Evolutionary conservation across 1,284 basidiomycete species (phyloP).

Genomic region (Moesziomyces sp.): DNA sequence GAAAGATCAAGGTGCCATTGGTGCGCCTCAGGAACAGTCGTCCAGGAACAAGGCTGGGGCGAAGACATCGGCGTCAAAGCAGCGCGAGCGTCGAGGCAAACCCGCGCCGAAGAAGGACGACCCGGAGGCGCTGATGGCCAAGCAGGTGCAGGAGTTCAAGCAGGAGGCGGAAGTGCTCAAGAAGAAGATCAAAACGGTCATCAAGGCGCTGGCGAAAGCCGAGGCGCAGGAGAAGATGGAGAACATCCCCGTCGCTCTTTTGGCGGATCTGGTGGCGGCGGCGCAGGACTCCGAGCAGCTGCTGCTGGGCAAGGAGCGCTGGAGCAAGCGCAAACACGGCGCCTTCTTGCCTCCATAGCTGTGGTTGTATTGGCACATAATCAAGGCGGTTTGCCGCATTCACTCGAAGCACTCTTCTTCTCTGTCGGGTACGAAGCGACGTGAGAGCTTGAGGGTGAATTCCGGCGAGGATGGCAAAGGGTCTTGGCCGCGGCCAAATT

Average conservation of each 20-base stretch:
- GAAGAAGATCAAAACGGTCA: constrained; percentile 23
- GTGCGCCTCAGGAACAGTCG: background rate
- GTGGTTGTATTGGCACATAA: no score
- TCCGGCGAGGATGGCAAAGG: no score
- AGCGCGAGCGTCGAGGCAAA: no score
- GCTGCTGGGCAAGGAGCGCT: constrained; percentile 34
- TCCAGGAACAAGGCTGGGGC: background rate
- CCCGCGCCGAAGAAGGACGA: background rate
- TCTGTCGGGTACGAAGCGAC: no score
- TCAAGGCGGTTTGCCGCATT: no score
- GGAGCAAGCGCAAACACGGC: constrained; percentile 13
- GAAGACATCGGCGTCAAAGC: background rate
- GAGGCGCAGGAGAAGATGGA: constrained; percentile 10
- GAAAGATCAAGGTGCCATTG: constrained; percentile 1
- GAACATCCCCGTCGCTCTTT: constrained; percentile 11
- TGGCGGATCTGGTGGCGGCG: constrained; percentile 28
- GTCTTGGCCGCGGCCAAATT: no score
- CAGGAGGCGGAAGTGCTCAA: constrained; percentile 21
- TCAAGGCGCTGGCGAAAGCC: constrained; percentile 1
- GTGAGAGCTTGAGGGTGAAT: no score
- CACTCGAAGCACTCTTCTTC: no score
- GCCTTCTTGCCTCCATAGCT: constrained; percentile 33
- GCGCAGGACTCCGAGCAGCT: constrained; percentile 32
- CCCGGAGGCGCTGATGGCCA: background rate
- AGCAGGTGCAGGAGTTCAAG: constrained; percentile 22